phyloP scores from a whole-genome alignment of 768 basidiomycete genomes.

The Mycena floridula region DNA sequence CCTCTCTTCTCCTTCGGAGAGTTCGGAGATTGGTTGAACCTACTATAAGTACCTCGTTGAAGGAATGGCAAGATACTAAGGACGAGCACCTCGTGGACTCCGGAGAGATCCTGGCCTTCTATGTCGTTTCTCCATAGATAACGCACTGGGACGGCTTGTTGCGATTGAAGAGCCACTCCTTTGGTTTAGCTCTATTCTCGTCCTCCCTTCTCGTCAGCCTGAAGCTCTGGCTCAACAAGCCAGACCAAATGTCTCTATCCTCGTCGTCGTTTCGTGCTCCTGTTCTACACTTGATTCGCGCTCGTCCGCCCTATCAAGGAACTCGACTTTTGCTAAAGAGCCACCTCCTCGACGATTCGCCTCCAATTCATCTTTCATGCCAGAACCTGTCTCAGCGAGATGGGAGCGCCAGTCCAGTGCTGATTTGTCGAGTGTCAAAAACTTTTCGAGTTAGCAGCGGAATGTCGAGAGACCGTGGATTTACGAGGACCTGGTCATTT shows the following conservation, averaged over 20 bases:
- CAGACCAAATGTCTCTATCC: constrained; percentile 14
- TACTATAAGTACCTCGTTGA: too few relatives aligned
- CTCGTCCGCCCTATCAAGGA: constrained; percentile 69
- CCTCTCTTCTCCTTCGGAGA: too few relatives aligned
- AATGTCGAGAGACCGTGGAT: constrained; percentile 46
- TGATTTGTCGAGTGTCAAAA: constrained; percentile 81
- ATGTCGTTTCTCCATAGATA: too few relatives aligned
- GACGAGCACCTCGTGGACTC: too few relatives aligned
- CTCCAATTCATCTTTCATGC: constrained; percentile 65
- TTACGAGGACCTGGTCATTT: constrained; percentile 63
- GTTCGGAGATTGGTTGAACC: too few relatives aligned
- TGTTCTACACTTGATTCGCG: constrained; percentile 56
- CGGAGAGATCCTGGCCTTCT: too few relatives aligned
- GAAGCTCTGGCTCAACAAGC: too few relatives aligned
- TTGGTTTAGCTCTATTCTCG: too few relatives aligned
- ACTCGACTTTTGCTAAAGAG: constrained; percentile 82
- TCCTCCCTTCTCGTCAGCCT: too few relatives aligned
- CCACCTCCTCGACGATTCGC: constrained; percentile 70
- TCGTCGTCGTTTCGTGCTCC: constrained; percentile 48
- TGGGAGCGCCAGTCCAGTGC: constrained; percentile 83
- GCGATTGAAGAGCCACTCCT: too few relatives aligned
- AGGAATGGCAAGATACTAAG: too few relatives aligned
- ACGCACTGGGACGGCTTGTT: too few relatives aligned
- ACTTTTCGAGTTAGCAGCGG: constrained; percentile 66
- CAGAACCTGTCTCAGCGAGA: constrained; percentile 38